Evolutionary conservation across 768 basidiomycete species (phyloP).

Genomic region (Tremella fuciformis): DNA sequence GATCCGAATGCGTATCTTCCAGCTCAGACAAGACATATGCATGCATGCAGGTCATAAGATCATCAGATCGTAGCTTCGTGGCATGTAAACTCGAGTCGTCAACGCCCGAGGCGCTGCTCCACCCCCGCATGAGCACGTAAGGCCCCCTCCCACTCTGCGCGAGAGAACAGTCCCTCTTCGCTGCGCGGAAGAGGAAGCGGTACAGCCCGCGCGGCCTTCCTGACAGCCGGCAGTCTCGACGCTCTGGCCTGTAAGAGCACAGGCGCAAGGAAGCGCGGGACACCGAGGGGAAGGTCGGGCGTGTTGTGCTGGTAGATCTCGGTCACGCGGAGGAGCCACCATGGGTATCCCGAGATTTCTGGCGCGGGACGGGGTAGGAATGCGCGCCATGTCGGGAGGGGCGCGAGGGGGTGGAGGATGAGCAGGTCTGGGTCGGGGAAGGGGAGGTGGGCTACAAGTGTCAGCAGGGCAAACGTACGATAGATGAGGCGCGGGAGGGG

Average conservation of each 20-base stretch:
- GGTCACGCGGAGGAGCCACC: conserved; percentile 41
- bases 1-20: neutral
- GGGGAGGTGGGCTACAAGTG: conserved; percentile 1
- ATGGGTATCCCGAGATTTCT: conserved; percentile 41
- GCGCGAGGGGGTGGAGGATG: conserved; percentile 33
- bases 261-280: conserved; percentile 8
- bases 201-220: conserved; percentile 21
- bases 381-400: conserved; percentile 10
- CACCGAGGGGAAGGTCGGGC: neutral
- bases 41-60: neutral
- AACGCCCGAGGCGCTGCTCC: conserved; percentile 23
- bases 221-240: conserved; percentile 28
- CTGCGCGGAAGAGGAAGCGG: conserved; percentile 7
- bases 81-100: neutral
- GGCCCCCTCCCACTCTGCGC: conserved; percentile 41
- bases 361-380: conserved; percentile 36
- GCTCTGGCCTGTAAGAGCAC: conserved; percentile 19
- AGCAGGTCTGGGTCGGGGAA: conserved; percentile 34
- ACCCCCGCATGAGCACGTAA: conserved; percentile 34
- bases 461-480: conserved; percentile 4
- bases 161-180: conserved; percentile 15
- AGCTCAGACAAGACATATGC: neutral
- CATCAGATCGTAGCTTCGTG: neutral
- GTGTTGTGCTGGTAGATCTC: conserved; percentile 29
- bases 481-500: neutral